Evolutionary conservation across 352 stramenopile genomes (phyloP), one percentile per base, ranked within the genome.

Genomic region (Phytophthora kernoviae): DNA sequence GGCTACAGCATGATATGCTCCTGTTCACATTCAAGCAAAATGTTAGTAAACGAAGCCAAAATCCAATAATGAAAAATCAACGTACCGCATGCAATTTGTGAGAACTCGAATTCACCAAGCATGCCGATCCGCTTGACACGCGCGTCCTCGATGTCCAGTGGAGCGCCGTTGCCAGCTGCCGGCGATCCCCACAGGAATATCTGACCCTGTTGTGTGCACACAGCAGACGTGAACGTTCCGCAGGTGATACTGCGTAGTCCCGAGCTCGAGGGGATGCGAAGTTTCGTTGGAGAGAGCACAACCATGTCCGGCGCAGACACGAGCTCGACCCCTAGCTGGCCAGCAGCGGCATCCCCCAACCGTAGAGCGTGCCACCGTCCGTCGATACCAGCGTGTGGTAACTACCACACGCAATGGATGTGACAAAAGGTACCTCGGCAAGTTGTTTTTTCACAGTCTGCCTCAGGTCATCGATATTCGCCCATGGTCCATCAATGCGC

Each of bases 331-430:
- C 84, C 81, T 5, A 95, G 47, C 39, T 95, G 86, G 4, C 86
- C 86, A 0, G 84, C 83, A 4, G 86, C 77, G 26, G 82, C 70
- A 33, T 95, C 86, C 86, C 86, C 84, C 86, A 96, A 10, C 87
- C 86, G 55, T 86, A 94, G 6, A 96, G 48, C 8, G 52, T 57
- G 0, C 84, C 84, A 10, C 73, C 62, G 12, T 43, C 75, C 1
- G 78, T 76, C n/a, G 73, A 65, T 10, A 68, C 81, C 5, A 94
- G 58, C 0, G 87, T 91, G 61, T 94, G 85, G 27, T 93, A 94
- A 14, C 84, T 79, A 22, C 84, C 87, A 52, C 87, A 96, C 4
- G 80, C 73, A 52, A 93, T 65, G 1, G 66, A 65, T 0, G 62
- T 66, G 12, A 87, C 55, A 4, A 56, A 12, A 5, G 53, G 21